phyloP scores from a whole-genome alignment of 768 basidiomycete genomes.

The Tephrocybe sp. region DNA sequence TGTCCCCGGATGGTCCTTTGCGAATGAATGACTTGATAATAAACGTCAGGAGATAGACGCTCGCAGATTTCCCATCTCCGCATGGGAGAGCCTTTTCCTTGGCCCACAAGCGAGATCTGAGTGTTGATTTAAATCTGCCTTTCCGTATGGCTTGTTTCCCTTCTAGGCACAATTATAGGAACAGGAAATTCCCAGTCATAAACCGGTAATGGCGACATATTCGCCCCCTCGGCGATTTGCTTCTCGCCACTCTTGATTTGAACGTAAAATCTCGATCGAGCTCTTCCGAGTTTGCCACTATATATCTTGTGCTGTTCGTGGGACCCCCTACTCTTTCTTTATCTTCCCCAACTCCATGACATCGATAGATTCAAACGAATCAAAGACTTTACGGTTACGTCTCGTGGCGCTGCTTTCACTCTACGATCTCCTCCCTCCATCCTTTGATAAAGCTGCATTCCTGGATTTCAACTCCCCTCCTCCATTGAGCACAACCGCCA shows the following conservation, averaged over 20 bases:
- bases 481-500: constrained; percentile 11
- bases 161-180: background rate
- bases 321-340: background rate
- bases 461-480: constrained; percentile 21
- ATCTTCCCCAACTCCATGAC: background rate
- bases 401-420: constrained; percentile 20
- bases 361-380: constrained; percentile 11
- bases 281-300: background rate
- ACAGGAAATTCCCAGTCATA: background rate
- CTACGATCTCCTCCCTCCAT: constrained; percentile 20
- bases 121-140: background rate
- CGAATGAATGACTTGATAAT: too few relatives aligned
- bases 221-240: constrained; percentile 7
- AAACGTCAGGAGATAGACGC: constrained; percentile 2
- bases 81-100: background rate
- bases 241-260: constrained; percentile 5
- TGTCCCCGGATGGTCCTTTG: constrained; percentile 1
- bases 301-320: background rate
- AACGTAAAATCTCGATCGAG: constrained; percentile 7
- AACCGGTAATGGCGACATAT: background rate
- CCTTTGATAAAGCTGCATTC: constrained; percentile 14
- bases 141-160: background rate
- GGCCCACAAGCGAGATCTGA: background rate
- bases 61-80: constrained; percentile 12
- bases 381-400: constrained; percentile 14